Evolutionary conservation across 148 eudicot species (phyloP), one percentile per base, ranked within the genome.

Genomic region (Rhododendron ovatum): DNA sequence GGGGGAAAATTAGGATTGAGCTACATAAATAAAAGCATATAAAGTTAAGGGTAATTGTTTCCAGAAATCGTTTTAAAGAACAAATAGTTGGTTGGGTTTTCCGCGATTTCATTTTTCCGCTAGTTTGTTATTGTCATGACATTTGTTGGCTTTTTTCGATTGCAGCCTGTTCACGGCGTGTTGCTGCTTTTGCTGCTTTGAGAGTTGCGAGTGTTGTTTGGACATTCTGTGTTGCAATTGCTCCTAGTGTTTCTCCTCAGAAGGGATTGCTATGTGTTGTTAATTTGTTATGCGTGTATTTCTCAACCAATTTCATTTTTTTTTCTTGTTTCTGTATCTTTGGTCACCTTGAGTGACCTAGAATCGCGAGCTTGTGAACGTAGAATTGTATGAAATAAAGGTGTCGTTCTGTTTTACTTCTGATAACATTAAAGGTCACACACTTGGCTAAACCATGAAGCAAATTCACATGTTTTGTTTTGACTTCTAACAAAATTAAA

Each of bases 171-270:
- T 88, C 22, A 57, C 88, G 17, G 12, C 78, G 3, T 90, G 90
- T n/a, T 88, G 90, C 87, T 88, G 90, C 84, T 86, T 86, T 48
- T 90, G 92, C 39, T 90, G 89, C 89, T 85, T 17, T 55, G 90
- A 89, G 89, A 81, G 86, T 55, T 90, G 92, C 39, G 89, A 87
- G 79, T 87, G 92, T 74, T 90, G 90, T 74, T 53, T 90, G 87
- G 88, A 90, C 76, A 71, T 71, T 14, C 76, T 71, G 76, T 71
- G 76, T 71, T 71, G 76, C 39, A 71, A 71, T 13, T 71, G 76
- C 76, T 71, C 76, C 39, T 71, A 71, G 76, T 13, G 39, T 12
- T 28, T 71, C 76, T 14, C 41, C 20, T 5, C 41, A 71, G 7
- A 71, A 71, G 39, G 39, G 76, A 71, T 5, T 30, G 76, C 0